Evolutionary conservation across 1,284 basidiomycete genomes (phyloP).

Genomic region (Ustilago crameri): DNA sequence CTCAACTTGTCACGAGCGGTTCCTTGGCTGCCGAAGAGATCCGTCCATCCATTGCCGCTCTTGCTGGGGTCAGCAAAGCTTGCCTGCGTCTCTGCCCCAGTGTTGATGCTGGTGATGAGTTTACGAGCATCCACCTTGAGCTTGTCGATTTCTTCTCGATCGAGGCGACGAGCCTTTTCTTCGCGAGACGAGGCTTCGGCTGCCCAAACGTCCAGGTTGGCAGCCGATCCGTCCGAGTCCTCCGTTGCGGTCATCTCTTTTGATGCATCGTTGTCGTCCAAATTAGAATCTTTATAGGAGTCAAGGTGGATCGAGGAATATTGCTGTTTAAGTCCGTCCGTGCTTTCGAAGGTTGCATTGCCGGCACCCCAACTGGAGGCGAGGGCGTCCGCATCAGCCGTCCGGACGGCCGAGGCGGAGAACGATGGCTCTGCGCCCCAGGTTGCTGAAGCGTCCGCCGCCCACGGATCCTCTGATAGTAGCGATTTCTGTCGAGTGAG

Average conservation of each 20-base stretch:
- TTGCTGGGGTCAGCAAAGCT: slow-evolving; percentile 23
- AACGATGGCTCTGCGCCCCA: slow-evolving; percentile 8
- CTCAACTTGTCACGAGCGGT: slow-evolving; percentile 29
- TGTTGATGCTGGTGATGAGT: slow-evolving; percentile 26
- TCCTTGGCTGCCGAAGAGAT: slow-evolving; percentile 42
- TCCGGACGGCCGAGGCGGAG: not conserved
- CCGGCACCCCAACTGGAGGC: slow-evolving; percentile 13
- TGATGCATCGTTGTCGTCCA: not conserved
- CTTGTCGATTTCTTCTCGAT: slow-evolving; percentile 39
- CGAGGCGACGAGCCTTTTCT: slow-evolving; percentile 24
- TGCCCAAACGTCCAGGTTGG: slow-evolving; percentile 32
- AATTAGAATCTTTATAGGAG: not conserved
- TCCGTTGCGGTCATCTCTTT: not conserved
- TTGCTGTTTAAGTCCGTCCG: slow-evolving; percentile 2
- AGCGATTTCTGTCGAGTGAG: not conserved
- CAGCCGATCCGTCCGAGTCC: slow-evolving; percentile 1
- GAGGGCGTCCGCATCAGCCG: slow-evolving; percentile 1
- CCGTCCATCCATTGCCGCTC: slow-evolving; percentile 17
- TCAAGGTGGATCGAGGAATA: slow-evolving; percentile 7
- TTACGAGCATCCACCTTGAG: slow-evolving; percentile 42
- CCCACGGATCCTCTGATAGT: slow-evolving; percentile 17
- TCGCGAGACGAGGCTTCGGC: slow-evolving; percentile 29
- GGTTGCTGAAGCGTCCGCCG: slow-evolving; percentile 9
- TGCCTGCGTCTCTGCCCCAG: slow-evolving; percentile 19
- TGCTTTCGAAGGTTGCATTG: not conserved